phyloP scores from a whole-genome alignment of 2,329 filamentous ascomycete genomes.

The Aspergillus bombycis region DNA sequence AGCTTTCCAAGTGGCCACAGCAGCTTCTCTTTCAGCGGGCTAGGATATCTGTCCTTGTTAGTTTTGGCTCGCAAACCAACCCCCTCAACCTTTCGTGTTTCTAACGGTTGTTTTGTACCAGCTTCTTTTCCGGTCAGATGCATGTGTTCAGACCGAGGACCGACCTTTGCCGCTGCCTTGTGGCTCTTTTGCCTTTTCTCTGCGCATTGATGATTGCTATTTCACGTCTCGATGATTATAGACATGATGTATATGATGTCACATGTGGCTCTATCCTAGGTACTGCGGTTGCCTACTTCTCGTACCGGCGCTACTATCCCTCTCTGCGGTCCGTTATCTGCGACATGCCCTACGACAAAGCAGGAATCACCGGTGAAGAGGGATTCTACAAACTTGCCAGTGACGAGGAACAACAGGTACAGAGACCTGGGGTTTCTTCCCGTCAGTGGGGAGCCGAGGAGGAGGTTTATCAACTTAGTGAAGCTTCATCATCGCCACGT shows the following conservation, averaged over 20 bases:
- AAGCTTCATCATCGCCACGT: conserved; percentile 19
- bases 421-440: conserved; percentile 17
- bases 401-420: conserved; percentile 38
- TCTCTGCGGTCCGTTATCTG: conserved; percentile 54
- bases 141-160: conserved; percentile 62
- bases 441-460: conserved; percentile 18
- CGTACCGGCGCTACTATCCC: conserved; percentile 65
- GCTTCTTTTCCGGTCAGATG: conserved; percentile 57
- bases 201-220: conserved; percentile 64
- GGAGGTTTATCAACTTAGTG: conserved; percentile 31
- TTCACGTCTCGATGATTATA: conserved; percentile 64
- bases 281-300: conserved; percentile 58
- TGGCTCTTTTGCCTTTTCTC: conserved; percentile 59
- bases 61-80: conserved; percentile 12
- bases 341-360: conserved; percentile 52
- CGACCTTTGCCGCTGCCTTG: conserved; percentile 58
- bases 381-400: conserved; percentile 34
- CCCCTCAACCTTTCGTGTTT: neutral
- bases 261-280: conserved; percentile 59
- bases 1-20: conserved; percentile 67
- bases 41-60: conserved; percentile 61
- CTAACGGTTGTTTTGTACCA: conserved; percentile 20
- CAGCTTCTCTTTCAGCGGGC: conserved; percentile 63
- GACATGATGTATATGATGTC: conserved; percentile 67
- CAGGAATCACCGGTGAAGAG: conserved; percentile 24